A percentile compares a stretch with the other conserved stretches of the same genome.
These are phyloP conservation scores for Biscogniauxia sp. DNA, from an alignment of 2,329 filamentous ascomycete genomes.

Conservation along the genomic window DNA sequence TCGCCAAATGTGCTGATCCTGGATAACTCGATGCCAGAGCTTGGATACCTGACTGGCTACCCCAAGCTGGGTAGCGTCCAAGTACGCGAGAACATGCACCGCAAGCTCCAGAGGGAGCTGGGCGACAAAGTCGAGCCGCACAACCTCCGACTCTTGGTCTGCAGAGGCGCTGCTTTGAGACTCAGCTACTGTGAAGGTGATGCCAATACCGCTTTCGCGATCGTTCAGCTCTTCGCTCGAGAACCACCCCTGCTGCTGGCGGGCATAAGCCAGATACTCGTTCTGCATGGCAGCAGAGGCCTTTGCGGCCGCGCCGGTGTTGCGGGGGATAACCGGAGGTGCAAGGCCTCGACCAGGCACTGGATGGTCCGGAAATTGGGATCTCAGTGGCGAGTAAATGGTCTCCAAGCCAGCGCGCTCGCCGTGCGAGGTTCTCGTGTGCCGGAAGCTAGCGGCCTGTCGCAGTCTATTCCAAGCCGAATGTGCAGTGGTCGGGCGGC, in stretches of 20 bases:
- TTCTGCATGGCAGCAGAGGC: conserved; percentile 60
- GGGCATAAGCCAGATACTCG: conserved; percentile 40
- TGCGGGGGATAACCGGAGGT: conserved; percentile 59
- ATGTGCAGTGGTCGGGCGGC: conserved; percentile 46
- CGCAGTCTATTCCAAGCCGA: conserved; percentile 51
- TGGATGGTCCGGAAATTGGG: conserved; percentile 34
- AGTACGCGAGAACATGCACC: conserved; percentile 55
- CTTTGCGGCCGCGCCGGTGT: conserved; percentile 60
- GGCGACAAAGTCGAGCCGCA: conserved; percentile 56
- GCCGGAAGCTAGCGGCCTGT: conserved; percentile 50
- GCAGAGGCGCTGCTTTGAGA: conserved; percentile 31
- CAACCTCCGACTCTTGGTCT: conserved; percentile 37
- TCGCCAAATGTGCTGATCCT: conserved; percentile 61
- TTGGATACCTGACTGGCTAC: conserved; percentile 50
- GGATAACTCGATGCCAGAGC: conserved; percentile 46
- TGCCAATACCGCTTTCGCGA: conserved; percentile 63
- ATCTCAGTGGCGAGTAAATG: conserved; percentile 37
- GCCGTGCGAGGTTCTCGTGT: conserved; percentile 45
- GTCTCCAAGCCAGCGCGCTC: conserved; percentile 36
- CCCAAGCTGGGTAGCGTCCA: conserved; percentile 52
- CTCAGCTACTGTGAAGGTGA: conserved; percentile 48
- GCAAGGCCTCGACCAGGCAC: conserved; percentile 50
- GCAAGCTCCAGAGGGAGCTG: conserved; percentile 56
- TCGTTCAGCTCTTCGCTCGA: conserved; percentile 53
- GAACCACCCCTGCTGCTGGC: conserved; percentile 43